A percentile compares a stretch with the other conserved stretches of the same genome.
phyloP scores from a whole-genome alignment of 2,329 filamentous ascomycete genomes.

The Fonsecaea pugnacius region DNA sequence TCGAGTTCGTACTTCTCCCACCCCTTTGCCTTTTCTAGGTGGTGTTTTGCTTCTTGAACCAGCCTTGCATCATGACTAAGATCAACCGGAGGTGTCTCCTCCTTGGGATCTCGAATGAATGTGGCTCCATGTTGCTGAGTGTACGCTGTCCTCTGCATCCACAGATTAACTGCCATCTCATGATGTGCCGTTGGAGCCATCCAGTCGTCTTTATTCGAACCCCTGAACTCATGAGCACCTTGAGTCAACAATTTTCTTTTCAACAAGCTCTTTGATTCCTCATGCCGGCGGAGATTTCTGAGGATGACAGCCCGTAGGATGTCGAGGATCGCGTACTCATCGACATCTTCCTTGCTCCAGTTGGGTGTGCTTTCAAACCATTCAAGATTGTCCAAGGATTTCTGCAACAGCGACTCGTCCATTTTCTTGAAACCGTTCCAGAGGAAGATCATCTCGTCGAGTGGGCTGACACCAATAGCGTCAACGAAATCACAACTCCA shows the following conservation, averaged over 20 bases:
- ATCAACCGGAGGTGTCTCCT: constrained; percentile 27
- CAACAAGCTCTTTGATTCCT: constrained; percentile 69
- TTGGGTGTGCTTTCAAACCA: constrained; percentile 62
- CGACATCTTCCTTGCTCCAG: constrained; percentile 58
- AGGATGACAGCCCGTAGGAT: constrained; percentile 70
- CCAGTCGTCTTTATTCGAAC: constrained; percentile 57
- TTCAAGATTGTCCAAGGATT: constrained; percentile 64
- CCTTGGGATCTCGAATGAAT: constrained; percentile 18
- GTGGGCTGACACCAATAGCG: constrained; percentile 76
- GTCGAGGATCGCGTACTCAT: constrained; percentile 68
- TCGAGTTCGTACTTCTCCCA: constrained; percentile 68
- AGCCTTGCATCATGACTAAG: constrained; percentile 43
- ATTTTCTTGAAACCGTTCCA: constrained; percentile 91
- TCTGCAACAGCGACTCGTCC: constrained; percentile 66
- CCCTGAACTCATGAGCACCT: constrained; percentile 54
- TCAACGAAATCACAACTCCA: constrained; percentile 73
- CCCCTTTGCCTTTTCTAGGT: constrained; percentile 60
- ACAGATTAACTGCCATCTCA: constrained; percentile 81
- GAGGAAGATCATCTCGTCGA: constrained; percentile 90
- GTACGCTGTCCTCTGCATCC: constrained; percentile 65
- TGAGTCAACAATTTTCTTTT: constrained; percentile 65
- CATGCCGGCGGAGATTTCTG: constrained; percentile 64
- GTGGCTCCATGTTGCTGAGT: constrained; percentile 40
- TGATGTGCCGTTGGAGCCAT: constrained; percentile 79
- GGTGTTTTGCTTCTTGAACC: constrained; percentile 59